Conservation (phyloP, 192 early-diverging fungal genomes). For the Coemansia pectinata region DNA sequence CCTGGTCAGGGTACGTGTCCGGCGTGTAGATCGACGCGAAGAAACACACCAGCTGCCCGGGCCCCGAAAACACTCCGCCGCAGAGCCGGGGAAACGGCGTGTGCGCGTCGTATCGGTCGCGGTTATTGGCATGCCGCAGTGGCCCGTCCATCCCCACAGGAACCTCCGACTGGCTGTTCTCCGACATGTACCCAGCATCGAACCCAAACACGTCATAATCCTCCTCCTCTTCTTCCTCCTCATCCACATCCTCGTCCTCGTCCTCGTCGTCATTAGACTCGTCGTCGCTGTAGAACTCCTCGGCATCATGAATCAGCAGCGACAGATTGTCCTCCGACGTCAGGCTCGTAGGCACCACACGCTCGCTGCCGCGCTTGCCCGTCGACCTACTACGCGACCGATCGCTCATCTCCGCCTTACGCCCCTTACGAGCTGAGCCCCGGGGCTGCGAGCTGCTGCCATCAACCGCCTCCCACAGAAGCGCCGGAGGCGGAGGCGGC, state of each 20-base stretch:
- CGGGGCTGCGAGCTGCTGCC: background rate
- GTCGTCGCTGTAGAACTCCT: background rate
- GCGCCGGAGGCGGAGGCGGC: conserved; percentile 30
- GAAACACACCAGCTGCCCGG: conserved; percentile 50
- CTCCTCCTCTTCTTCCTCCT: conserved; percentile 2
- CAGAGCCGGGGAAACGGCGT: conserved; percentile 56
- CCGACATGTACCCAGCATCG: conserved; percentile 23
- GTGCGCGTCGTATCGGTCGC: conserved; percentile 36
- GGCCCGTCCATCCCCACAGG: conserved; percentile 22
- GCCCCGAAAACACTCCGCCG: conserved; percentile 51
- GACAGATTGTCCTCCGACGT: conserved; percentile 27
- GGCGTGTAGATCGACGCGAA: conserved; percentile 48
- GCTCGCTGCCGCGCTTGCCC: background rate
- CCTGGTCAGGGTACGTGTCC: conserved; percentile 35
- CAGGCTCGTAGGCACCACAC: conserved; percentile 7
- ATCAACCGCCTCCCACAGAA: background rate
- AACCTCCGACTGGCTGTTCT: conserved; percentile 21
- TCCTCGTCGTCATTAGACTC: background rate
- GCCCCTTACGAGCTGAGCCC: background rate
- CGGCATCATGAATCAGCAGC: background rate
- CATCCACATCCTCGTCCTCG: background rate
- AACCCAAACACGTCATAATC: conserved; percentile 12
- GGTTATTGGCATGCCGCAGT: conserved; percentile 31
- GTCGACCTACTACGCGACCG: background rate
- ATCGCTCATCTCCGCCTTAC: background rate